Evolutionary conservation across 495 filamentous ascomycete species (phyloP).

Genomic region (Viridothelium virens): DNA sequence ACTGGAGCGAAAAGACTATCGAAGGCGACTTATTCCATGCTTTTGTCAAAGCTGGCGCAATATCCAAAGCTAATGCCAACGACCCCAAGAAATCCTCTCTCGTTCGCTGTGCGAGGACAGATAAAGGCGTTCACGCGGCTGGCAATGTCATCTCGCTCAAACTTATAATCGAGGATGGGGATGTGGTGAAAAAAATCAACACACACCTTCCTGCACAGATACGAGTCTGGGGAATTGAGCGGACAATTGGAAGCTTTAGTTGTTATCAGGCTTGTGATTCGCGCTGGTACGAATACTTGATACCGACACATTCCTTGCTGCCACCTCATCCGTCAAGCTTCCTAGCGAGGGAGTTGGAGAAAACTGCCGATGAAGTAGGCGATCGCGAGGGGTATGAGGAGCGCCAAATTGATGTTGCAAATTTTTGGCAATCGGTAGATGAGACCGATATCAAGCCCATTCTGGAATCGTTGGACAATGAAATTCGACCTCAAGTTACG

Average conservation of each 20-base stretch:
- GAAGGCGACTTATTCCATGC: conserved; percentile 94
- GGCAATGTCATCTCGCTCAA: conserved; percentile 95
- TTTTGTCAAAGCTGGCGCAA: conserved; percentile 80
- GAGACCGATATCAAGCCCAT: conserved; percentile 68
- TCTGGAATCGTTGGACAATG: conserved; percentile 46
- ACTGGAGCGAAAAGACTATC: conserved; percentile 68
- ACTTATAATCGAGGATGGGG: conserved; percentile 83
- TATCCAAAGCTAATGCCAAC: conserved; percentile 91
- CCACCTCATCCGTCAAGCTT: conserved; percentile 84
- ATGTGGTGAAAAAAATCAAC: conserved; percentile 88
- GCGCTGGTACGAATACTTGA: conserved; percentile 90
- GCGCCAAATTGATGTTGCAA: conserved; percentile 66
- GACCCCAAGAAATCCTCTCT: conserved; percentile 95
- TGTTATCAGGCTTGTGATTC: conserved; percentile 90
- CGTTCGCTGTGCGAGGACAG: conserved; percentile 86
- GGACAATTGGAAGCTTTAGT: conserved; percentile 78
- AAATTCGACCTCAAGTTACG: conserved; percentile 37
- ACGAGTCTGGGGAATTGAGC: conserved; percentile 82
- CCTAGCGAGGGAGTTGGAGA: conserved; percentile 67
- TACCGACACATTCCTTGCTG: conserved; percentile 82
- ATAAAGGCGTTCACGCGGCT: conserved; percentile 96
- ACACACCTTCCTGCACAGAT: conserved; percentile 76
- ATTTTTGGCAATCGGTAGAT: conserved; percentile 75
- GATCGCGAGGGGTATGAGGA: conserved; percentile 57
- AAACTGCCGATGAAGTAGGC: conserved; percentile 61